A percentile compares a stretch with the other conserved stretches of the same genome.
phyloP scores from a whole-genome alignment of 2,329 filamentous ascomycete genomes.

The Fusarium brevicatenulatum region DNA sequence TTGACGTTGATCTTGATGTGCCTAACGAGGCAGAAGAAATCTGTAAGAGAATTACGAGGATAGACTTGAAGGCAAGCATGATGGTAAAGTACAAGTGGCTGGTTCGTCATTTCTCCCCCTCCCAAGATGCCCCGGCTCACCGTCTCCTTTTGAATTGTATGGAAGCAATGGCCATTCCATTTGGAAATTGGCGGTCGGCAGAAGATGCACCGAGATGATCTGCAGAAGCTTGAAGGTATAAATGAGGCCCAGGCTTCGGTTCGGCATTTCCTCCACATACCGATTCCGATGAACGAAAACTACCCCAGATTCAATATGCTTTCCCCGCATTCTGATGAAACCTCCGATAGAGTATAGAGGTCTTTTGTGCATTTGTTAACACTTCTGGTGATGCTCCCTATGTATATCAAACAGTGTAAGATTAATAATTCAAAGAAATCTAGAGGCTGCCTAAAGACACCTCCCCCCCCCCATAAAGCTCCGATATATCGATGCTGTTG shows the following conservation, averaged over 20 bases:
- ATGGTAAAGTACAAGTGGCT: not conserved
- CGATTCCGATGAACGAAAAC: not conserved
- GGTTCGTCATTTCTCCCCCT: not conserved
- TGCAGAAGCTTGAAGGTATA: not conserved
- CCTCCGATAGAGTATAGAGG: not conserved
- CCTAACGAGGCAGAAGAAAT: not conserved
- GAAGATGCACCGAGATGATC: not conserved
- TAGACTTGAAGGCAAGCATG: not conserved
- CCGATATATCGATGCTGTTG: not conserved
- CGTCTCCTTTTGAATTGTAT: not conserved
- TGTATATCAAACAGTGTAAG: not conserved
- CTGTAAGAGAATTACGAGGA: not conserved
- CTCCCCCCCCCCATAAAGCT: not conserved
- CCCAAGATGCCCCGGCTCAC: not conserved
- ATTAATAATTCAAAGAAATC: not conserved
- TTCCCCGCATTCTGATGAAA: not conserved
- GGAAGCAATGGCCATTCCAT: not conserved
- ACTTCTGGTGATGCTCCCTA: not conserved
- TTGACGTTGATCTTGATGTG: not conserved
- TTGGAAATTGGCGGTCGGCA: not conserved
- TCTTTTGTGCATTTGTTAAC: not conserved
- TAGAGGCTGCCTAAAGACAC: not conserved
- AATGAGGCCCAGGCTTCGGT: not conserved
- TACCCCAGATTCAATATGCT: not conserved
- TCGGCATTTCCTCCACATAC: slow-evolving; percentile 1